Evolutionary conservation across 2,329 filamentous ascomycete species (phyloP), one percentile per base, ranked within the genome.

Genomic region (Pseudocercospora fuligena): DNA sequence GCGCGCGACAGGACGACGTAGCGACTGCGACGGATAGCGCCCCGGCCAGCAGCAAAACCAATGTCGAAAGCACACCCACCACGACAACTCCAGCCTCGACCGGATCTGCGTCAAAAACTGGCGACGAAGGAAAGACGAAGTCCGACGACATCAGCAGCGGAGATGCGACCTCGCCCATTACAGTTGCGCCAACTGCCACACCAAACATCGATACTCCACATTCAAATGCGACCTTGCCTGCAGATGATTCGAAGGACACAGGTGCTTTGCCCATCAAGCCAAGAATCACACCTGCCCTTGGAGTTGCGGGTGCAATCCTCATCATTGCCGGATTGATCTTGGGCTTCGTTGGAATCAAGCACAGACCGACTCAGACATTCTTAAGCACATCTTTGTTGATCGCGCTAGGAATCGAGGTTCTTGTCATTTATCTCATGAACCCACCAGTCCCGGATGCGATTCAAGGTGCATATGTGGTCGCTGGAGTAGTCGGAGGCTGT

Each of bases 341-440:
- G 75, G 85, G 88, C 7, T 79, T 97, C 21, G 86, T 97, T 71
- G 94, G 94, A 1, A 92, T 97, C 74, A 94, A 92, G 79, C 92
- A 92, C 74, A 85, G 86, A 78, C 90, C 87, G 74, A 74, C 94
- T 12, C 90, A 95, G 76, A 89, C 91, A 16, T 96, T 91, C 78
- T 86, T 97, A 65, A 95, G 93, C 14, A 88, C 90, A 0, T 91
- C 88, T 5, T 94, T 91, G 73, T 82, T 95, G 27, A 85, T 87
- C 23, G 87, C 89, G 53, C 81, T 97, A 40, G 89, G 91, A 16
- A 89, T 95, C 12, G 88, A 91, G 76, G 82, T 97, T 2, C 83
- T 98, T 23, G 92, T 97, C 63, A 79, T 97, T 53, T 97, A 97
- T 77, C 90, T 97, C 46, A 95, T 96, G 90, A 90, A 85, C 63